Evolutionary conservation across 805 yeast genomes (phyloP), one percentile per base, ranked within the genome.

Genomic region (Nakazawaea populi): DNA sequence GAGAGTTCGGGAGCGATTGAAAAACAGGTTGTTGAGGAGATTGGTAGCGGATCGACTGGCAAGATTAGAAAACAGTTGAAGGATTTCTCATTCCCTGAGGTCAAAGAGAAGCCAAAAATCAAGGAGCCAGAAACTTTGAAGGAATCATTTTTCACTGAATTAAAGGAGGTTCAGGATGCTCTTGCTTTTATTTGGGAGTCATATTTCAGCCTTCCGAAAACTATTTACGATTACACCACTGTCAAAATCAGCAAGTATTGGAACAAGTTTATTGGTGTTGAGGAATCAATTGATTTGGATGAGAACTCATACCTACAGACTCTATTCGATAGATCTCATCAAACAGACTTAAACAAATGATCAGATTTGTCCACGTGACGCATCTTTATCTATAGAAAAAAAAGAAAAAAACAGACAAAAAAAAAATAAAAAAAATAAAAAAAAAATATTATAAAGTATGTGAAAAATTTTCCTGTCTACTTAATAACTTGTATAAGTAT

Each of bases 211-310:
- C 76, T 92, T 55, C 97, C 97, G 9, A 71, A 72, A 50, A 77
- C 82, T 49, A 40, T 87, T 1, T 80, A 76, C 68, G 74, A 77
- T 37, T 56, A 80, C 50, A 56, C 68, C 8, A 56, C 89, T 46
- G 69, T 74, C 49, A 72, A 81, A 54, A 44, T 78, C 37, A 76
- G 75, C 52, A 69, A 73, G 39, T 74, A 78, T 64, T 92, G 97
- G 97, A 83, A 85, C 60, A 64, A 63, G 37, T 87, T 89, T 61
- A 74, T 89, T 51, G 96, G 96, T n/a, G 76, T 74, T 42, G 69
- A 44, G 29, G 30, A 18, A 65, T 56, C 67, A 11, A 8, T 43
- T 12, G 36, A 42, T 6, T 5, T 43, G 31, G 47, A 48, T 24
- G 44, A 36, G 11, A 24, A 48, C 11, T 37, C 46, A 5, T 40